Evolutionary conservation across 768 basidiomycete species (phyloP).

Genomic region (Boletus rubescentipes): DNA sequence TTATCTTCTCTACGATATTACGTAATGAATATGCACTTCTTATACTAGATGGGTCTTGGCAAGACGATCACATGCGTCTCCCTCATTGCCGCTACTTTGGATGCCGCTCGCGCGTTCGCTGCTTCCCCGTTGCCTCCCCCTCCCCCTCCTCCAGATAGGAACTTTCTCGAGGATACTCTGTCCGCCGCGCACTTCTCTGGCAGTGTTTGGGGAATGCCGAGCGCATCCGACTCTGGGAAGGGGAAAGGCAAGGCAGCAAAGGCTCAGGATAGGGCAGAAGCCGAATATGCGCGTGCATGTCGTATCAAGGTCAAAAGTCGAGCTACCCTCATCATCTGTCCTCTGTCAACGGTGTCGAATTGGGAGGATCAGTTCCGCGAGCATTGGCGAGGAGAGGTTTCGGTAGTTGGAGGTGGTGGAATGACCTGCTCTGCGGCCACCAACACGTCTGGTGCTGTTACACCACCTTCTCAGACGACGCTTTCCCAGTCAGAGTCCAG

Average conservation of each 20-base stretch:
- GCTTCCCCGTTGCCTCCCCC: conserved; percentile 48
- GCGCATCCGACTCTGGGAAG: conserved; percentile 42
- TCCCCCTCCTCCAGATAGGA: conserved; percentile 42
- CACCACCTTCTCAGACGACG: conserved; percentile 37
- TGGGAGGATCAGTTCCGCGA: conserved; percentile 99
- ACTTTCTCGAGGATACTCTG: conserved; percentile 32
- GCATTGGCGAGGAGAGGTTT: conserved; percentile 90
- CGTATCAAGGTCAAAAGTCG: conserved; percentile 82
- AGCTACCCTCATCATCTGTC: conserved; percentile 95
- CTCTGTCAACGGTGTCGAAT: conserved; percentile 93
- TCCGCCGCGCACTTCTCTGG: conserved; percentile 66
- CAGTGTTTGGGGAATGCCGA: conserved; percentile 85
- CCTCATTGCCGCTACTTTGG: conserved; percentile 83
- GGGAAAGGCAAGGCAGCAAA: conserved; percentile 66
- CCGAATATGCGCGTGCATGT: conserved; percentile 64
- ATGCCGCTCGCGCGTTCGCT: conserved; percentile 66
- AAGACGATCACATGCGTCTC: conserved; percentile 97
- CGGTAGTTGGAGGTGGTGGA: conserved; percentile 76
- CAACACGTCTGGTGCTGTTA: conserved; percentile 35
- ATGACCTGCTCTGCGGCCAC: conserved; percentile 32
- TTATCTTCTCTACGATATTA: conserved; percentile 4
- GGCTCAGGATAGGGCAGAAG: conserved; percentile 68
- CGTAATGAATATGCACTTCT: conserved; percentile 15
- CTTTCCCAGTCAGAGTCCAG: conserved; percentile 28
- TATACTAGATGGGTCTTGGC: conserved; percentile 87